Conservation (phyloP, 441 rosid genomes). For the Manihot esculenta region DNA sequence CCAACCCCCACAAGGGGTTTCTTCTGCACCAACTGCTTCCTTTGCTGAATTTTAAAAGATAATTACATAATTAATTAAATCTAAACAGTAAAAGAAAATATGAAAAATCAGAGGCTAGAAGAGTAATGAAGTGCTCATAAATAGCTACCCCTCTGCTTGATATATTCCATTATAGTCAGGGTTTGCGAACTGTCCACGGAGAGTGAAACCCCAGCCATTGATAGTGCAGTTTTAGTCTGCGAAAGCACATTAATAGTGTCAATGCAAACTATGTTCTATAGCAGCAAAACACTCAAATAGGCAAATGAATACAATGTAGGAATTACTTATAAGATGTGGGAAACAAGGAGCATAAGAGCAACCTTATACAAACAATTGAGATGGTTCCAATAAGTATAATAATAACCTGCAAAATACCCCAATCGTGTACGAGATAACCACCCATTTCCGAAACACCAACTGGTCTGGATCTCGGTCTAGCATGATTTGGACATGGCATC, state of each 20-base stretch:
- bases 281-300: background rate
- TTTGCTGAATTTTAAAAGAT: slow-evolving; percentile 51
- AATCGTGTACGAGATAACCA: too few relatives aligned
- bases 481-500: too few relatives aligned
- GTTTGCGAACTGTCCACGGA: slow-evolving; percentile 75
- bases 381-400: background rate
- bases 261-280: background rate
- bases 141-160: slow-evolving; percentile 73
- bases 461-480: too few relatives aligned
- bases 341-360: background rate
- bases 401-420: too few relatives aligned
- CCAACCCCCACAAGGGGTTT: slow-evolving; percentile 95
- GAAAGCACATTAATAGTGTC: slow-evolving; percentile 21
- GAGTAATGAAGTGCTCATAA: slow-evolving; percentile 10
- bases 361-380: background rate
- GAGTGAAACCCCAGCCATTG: slow-evolving; percentile 73
- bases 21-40: slow-evolving; percentile 94
- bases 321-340: background rate
- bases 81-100: background rate
- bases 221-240: slow-evolving; percentile 95
- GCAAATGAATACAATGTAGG: background rate
- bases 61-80: background rate
- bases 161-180: slow-evolving; percentile 66
- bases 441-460: too few relatives aligned
- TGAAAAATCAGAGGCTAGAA: background rate